phyloP scores from a whole-genome alignment of 2,329 filamentous ascomycete species.

The Colletotrichum falcatum region DNA sequence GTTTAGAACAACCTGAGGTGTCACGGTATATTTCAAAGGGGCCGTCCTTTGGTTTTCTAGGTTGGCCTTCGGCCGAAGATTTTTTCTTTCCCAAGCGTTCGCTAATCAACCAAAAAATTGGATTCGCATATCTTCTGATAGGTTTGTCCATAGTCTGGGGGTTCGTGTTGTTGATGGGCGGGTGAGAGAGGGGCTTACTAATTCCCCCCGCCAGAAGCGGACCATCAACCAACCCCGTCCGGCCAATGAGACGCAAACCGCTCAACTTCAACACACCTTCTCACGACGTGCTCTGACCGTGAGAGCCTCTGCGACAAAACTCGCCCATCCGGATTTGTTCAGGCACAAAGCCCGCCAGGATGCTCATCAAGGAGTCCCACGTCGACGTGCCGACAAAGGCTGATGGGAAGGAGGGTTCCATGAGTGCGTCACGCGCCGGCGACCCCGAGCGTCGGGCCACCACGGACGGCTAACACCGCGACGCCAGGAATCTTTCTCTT shows the following conservation, averaged over 20 bases:
- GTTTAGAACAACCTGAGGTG: not conserved
- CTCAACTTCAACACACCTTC: slow-evolving; percentile 28
- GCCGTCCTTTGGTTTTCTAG: not conserved
- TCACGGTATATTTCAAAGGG: not conserved
- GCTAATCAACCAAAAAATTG: not conserved
- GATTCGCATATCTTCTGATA: not conserved
- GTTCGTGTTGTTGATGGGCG: not conserved
- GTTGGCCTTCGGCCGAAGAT: too few species aligned
- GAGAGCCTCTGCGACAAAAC: not conserved
- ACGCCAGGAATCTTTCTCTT: slow-evolving; percentile 85
- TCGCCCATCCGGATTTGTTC: not conserved
- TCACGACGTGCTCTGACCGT: not conserved
- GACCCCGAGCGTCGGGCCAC: not conserved
- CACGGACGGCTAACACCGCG: slow-evolving; percentile 16
- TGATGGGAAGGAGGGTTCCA: slow-evolving; percentile 65
- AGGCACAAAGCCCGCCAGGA: slow-evolving; percentile 45
- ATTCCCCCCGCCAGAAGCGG: slow-evolving; percentile 23
- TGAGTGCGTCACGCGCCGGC: slow-evolving; percentile 55
- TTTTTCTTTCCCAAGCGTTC: too few species aligned
- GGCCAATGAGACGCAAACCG: slow-evolving; percentile 32
- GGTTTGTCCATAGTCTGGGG: not conserved
- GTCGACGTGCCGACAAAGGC: slow-evolving; percentile 62
- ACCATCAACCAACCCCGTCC: not conserved
- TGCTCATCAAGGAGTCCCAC: slow-evolving; percentile 67
- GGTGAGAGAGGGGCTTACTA: slow-evolving; percentile 32